Base-by-base conservation (phyloP, 176 grass and related monocot species). In the Aegilops tauschii region DNA sequence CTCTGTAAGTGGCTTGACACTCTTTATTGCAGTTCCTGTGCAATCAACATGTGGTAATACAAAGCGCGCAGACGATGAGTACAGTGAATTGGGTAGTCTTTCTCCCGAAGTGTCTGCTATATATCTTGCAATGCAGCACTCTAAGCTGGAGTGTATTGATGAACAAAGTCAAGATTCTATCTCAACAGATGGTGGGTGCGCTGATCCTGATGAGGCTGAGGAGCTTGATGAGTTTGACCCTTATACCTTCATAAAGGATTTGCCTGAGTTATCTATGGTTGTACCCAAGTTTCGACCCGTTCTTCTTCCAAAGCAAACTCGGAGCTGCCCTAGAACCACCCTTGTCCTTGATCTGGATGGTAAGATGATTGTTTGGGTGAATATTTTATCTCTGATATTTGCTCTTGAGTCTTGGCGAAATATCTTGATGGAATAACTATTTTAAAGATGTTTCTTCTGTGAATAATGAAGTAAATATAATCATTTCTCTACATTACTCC, bases 321-420 rank as follows among this genome's bases (percentile, higher is more conserved):
- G 92, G 89, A 98, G 97, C 82, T 98, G 97, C 77, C 97, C 97
- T 78, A 82, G 64, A 34, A 98, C 80, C 5, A 96, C 92, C 11
- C 92, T 96, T 73, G 97, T 98, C 44, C 88, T 98, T 79, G 97
- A 96, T 73, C 90, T 98, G 62, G 97, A 98, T 96, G 97, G 97
- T 98, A 94, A 86, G 61, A 67, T 34, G 27, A 31, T 20, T 64
- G 16, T 3, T 3, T 76, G 37, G 25, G 44, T 42, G 70, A 29
- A 63, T 4, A 42, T 29, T 61, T 42, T 42, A 42, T 61, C 81
- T 61, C 59, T 37, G 36, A 61, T 63, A 27, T 82, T 58, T 8
- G 23, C 32, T 29, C 8, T 83, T 28, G 67, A 34, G 9, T 59
- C 32, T 71, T 28, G 67, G 23, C 11, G 34, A 70, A 39, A 50